A percentile compares a stretch with the other conserved stretches of the same genome.
These are phyloP conservation scores for Papiliotrema laurentii DNA, from an alignment of 1,284 basidiomycete genomes.

Conservation along the genomic window DNA sequence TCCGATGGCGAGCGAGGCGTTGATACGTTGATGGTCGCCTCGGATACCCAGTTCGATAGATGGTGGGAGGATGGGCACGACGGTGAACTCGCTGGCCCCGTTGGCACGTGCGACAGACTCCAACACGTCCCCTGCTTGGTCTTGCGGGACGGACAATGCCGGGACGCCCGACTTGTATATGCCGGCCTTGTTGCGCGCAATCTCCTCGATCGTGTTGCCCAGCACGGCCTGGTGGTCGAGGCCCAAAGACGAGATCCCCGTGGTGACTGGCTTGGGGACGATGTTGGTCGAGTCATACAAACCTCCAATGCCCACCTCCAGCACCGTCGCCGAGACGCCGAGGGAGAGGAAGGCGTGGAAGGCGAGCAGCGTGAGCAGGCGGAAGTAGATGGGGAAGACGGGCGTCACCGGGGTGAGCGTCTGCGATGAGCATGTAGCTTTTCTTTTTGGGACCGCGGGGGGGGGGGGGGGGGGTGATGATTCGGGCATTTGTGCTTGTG, in stretches of 20 bases:
- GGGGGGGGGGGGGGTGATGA: no score
- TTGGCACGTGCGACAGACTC: conserved; percentile 61
- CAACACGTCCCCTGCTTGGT: conserved; percentile 61
- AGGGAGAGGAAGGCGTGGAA: conserved; percentile 79
- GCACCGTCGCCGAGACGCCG: conserved; percentile 76
- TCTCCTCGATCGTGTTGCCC: conserved; percentile 83
- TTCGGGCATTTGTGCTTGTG: no score
- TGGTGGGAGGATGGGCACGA: conserved; percentile 33
- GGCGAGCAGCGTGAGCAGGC: conserved; percentile 86
- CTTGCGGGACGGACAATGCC: conserved; percentile 76
- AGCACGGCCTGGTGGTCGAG: conserved; percentile 90
- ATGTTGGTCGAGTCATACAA: conserved; percentile 95
- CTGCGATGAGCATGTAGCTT: conserved; percentile 9
- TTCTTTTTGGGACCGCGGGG: not conserved
- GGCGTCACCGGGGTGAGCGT: conserved; percentile 57
- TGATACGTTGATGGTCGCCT: conserved; percentile 84
- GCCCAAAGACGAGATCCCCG: conserved; percentile 85
- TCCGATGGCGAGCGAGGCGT: conserved; percentile 81
- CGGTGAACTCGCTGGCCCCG: conserved; percentile 50
- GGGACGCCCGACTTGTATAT: conserved; percentile 91
- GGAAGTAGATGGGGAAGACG: conserved; percentile 78
- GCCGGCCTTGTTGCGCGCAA: conserved; percentile 93
- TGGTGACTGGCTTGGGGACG: conserved; percentile 81
- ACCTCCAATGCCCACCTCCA: conserved; percentile 97
- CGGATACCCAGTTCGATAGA: conserved; percentile 62